Evolutionary conservation across 129 eudicot genomes (phyloP).

Genomic region (Tagetes erecta): DNA sequence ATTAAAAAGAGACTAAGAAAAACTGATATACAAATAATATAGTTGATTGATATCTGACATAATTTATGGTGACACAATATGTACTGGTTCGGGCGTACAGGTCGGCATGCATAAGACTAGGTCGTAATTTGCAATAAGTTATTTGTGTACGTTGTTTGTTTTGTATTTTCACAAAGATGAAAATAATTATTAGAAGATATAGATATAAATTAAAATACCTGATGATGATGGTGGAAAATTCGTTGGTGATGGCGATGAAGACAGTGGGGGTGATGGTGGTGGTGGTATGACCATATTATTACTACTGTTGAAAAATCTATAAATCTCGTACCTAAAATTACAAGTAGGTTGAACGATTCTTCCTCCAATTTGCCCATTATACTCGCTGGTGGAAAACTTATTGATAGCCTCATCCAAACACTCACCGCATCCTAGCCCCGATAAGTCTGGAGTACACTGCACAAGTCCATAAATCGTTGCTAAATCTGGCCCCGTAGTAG

Average conservation of each 20-base stretch:
- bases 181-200: no score
- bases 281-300: neutral
- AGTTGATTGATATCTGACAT: no score
- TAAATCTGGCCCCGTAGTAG: neutral
- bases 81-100: no score
- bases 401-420: neutral
- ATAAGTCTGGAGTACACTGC: conserved; percentile 4
- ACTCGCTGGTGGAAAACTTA: neutral
- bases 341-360: neutral
- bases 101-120: no score
- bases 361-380: neutral
- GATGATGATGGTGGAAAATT: neutral
- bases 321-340: conserved; percentile 6
- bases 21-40: no score
- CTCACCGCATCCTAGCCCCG: neutral
- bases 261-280: no score
- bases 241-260: neutral
- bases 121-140: no score
- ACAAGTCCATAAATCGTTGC: neutral
- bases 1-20: no score
- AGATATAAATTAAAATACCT: no score
- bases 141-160: no score
- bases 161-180: no score
- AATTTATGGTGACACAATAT: no score
- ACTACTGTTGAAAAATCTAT: neutral